Conservation (phyloP, 345 rosid species). For the Ricinus communis region DNA sequence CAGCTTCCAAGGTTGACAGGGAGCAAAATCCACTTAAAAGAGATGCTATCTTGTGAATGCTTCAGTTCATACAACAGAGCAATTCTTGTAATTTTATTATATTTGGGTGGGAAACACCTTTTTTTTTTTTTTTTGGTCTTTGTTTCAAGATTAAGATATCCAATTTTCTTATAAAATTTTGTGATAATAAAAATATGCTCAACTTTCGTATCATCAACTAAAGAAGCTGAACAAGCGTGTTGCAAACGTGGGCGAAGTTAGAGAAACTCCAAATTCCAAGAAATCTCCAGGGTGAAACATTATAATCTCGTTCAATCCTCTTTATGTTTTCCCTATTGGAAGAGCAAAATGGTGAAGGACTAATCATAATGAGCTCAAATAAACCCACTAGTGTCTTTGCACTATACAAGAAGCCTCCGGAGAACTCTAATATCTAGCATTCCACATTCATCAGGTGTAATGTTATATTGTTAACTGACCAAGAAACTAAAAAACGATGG, state of each 20-base stretch:
- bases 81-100: conserved; percentile 18
- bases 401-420: too few species aligned
- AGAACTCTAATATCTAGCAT: background rate
- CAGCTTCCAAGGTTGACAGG: conserved; percentile 27
- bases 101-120: background rate
- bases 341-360: background rate
- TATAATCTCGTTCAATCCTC: too few species aligned
- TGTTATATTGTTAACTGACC: background rate
- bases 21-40: background rate
- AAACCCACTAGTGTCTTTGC: too few species aligned
- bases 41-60: background rate
- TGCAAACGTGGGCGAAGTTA: background rate
- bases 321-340: too few species aligned
- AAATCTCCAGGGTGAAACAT: background rate
- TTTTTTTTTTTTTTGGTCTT: background rate
- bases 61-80: background rate
- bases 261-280: background rate
- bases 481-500: background rate
- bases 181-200: too few species aligned
- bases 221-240: background rate
- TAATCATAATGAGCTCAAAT: background rate
- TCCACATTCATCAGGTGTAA: background rate
- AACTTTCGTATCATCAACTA: background rate
- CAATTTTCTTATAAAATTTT: too few species aligned
- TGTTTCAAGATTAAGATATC: too few species aligned